Conservation (phyloP, 2,329 filamentous ascomycete genomes). For the Cryphonectria carpinicola region DNA sequence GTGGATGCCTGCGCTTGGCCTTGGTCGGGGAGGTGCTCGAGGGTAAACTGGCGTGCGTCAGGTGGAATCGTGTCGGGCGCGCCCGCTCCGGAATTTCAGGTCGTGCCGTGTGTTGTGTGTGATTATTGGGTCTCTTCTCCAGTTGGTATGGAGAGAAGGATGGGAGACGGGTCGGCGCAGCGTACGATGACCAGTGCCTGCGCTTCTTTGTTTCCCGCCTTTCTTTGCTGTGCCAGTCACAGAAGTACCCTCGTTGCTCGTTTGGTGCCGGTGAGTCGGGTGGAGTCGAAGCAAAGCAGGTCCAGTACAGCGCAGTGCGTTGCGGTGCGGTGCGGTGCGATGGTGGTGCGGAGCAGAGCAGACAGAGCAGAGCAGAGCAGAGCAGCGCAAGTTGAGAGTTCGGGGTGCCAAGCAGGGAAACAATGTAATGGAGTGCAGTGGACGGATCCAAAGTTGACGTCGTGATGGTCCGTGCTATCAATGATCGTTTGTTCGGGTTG, state of each 20-base stretch:
- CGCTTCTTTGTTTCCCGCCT: constrained; percentile 3
- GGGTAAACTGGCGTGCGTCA: neutral
- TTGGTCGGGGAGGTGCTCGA: neutral
- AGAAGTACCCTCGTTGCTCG: neutral
- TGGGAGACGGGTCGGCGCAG: neutral
- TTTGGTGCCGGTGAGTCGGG: neutral
- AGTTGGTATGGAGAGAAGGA: constrained; percentile 1
- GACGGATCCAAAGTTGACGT: neutral
- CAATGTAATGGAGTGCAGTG: neutral
- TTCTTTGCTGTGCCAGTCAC: constrained; percentile 1
- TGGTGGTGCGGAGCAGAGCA: neutral
- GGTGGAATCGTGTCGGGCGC: neutral
- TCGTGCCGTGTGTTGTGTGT: constrained; percentile 3
- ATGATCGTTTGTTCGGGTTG: neutral
- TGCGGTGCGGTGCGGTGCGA: neutral
- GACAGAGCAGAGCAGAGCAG: neutral
- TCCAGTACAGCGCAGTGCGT: neutral
- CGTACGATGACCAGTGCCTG: neutral
- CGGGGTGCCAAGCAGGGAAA: neutral
- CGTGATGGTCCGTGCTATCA: constrained; percentile 14
- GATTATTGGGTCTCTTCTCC: neutral
- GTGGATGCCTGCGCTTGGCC: neutral
- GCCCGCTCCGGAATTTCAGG: constrained; percentile 5
- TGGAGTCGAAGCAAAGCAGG: neutral
- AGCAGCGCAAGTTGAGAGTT: neutral